Percentiles rank a stretch among this genome's conserved stretches.
Evolutionary conservation across 2,329 filamentous ascomycete species (phyloP).

Genomic region (Fusarium protoensiforme): DNA sequence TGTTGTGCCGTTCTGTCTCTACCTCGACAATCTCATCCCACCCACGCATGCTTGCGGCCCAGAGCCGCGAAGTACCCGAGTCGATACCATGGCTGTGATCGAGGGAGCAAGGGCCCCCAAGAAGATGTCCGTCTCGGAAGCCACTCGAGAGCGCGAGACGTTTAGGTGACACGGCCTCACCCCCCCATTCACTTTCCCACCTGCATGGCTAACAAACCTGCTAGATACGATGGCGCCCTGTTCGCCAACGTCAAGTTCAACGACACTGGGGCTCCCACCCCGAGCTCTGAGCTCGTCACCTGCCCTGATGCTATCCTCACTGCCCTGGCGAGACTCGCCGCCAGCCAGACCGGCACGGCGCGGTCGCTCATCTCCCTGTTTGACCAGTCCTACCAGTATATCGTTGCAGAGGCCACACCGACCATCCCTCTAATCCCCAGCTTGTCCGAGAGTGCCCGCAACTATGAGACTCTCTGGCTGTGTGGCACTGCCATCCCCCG

Average conservation of each 20-base stretch:
- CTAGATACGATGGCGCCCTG: constrained; percentile 22
- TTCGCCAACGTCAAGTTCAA: constrained; percentile 38
- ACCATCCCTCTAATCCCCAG: constrained; percentile 49
- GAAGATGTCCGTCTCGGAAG: constrained; percentile 36
- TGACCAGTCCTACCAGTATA: constrained; percentile 58
- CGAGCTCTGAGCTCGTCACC: constrained; percentile 41
- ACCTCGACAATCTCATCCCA: background rate
- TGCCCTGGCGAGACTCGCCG: constrained; percentile 61
- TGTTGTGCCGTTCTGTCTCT: background rate
- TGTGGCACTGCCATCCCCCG: constrained; percentile 49
- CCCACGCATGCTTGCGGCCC: background rate
- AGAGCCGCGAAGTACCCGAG: background rate
- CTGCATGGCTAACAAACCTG: background rate
- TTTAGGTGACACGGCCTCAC: constrained; percentile 39
- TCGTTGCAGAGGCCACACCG: constrained; percentile 63
- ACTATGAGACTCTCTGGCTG: constrained; percentile 36
- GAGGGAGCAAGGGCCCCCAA: constrained; percentile 7
- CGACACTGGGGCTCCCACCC: constrained; percentile 30
- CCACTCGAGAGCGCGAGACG: constrained; percentile 46
- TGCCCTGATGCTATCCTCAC: constrained; percentile 54
- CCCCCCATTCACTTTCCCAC: background rate
- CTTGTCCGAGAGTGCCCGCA: constrained; percentile 13
- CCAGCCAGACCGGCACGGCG: constrained; percentile 53
- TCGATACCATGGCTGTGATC: background rate
- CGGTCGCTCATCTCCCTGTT: constrained; percentile 62